Base-by-base conservation (phyloP, 2,329 filamentous ascomycete species). In the Periconia sp. region DNA sequence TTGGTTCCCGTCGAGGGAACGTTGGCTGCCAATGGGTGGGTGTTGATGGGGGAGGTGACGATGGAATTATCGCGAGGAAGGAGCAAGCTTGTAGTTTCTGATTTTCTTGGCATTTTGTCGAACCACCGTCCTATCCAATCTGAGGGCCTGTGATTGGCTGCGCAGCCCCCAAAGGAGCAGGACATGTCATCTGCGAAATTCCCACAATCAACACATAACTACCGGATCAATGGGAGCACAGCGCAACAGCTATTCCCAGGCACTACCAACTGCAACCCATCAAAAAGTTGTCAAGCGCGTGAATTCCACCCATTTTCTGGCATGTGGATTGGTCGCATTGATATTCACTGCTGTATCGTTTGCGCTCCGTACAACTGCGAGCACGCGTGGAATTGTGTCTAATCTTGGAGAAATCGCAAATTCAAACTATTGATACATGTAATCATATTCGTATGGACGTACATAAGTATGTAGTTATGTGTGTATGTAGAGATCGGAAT, bases 21-120 rank as follows among this genome's bases (percentile, higher is more conserved):
- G 60, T 62, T 54, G 58, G 61, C 55, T 66, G 66, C 67, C 71
- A 74, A 74, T 74, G 66, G 71, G 63, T 72, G 60, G 33, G 64
- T 64, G 62, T 53, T 68, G 64, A 58, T 64, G 66, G 65, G 49
- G 46, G 65, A 60, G 58, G 62, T 64, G 62, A 59, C 50, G 63
- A 61, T 63, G 56, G 33, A 51, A 55, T 60, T 37, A 37, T 37
- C 53, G 59, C 55, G 62, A 60, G 61, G 47, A 40, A 49, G 49
- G 13, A 41, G 47, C 19, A 52, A 51, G 52, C 46, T 50, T 56
- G 56, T 52, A 37, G 33, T 37, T 37, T 37, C 33, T 37, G 33
- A 37, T 37, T 37, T 37, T 27, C 41, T 52, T 52, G 50, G 50
- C 50, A n/a, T 37, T n/a, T 17, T 11, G 18, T 35, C 23, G 31